These are phyloP conservation scores for Stramenopiles sp. DNA, from an alignment of 352 stramenopile species.

Conservation along the genomic window DNA sequence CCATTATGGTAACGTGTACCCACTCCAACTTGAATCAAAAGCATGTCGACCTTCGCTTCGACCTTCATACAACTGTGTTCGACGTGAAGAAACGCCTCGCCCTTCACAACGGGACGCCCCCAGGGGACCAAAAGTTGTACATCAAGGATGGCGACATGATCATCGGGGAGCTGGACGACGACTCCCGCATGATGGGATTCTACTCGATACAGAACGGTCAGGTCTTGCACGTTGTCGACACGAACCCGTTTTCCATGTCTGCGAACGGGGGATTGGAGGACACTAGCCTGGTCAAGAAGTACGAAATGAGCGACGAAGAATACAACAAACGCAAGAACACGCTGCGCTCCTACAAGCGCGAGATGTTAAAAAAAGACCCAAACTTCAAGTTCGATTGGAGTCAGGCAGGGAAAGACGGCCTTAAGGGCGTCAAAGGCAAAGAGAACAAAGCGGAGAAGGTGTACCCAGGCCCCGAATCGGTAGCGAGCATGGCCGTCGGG, in stretches of 20 bases:
- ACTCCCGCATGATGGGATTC: conserved; percentile 61
- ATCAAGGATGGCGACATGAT: conserved; percentile 25
- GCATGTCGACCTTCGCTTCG: conserved; percentile 89
- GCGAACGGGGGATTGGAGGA: conserved; percentile 83
- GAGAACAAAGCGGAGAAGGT: conserved; percentile 11
- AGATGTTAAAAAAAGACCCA: conserved; percentile 80
- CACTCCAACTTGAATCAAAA: conserved; percentile 88
- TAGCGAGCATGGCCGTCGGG: conserved; percentile 64
- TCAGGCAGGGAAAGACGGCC: not conserved
- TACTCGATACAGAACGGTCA: conserved; percentile 50
- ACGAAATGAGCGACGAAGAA: conserved; percentile 90
- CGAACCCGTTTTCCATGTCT: conserved; percentile 85
- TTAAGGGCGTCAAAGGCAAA: not conserved
- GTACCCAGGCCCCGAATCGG: conserved; percentile 36
- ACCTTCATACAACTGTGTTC: conserved; percentile 60
- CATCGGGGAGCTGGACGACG: conserved; percentile 37
- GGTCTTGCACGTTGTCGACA: conserved; percentile 75
- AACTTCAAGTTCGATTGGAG: conserved; percentile 60
- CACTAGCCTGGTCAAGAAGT: conserved; percentile 87
- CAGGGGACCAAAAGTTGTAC: conserved; percentile 49
- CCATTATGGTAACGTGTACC: conserved; percentile 27
- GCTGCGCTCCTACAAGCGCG: conserved; percentile 79
- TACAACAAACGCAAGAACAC: conserved; percentile 96
- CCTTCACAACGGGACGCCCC: conserved; percentile 80
- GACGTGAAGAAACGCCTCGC: conserved; percentile 71